Base-by-base conservation (phyloP, 2,329 filamentous ascomycete species). In the Curvularia lunata region DNA sequence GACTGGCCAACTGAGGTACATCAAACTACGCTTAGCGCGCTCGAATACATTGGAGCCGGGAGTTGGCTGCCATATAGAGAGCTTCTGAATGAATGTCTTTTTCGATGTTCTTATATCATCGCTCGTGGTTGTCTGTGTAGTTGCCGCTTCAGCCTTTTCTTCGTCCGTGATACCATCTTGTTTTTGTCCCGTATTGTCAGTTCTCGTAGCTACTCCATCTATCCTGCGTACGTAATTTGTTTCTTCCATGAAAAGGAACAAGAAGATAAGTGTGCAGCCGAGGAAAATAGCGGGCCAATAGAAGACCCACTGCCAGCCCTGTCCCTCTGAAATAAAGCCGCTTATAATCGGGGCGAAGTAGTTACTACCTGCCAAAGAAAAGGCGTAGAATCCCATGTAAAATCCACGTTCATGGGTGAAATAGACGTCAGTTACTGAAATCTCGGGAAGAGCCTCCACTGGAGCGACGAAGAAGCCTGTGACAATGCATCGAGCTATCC, bases 181-280 rank as follows among this genome's bases (percentile, higher is more conserved):
- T 16, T 2, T 45, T 46, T 48, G 56, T 21, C 12, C 60, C 41
- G 49, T 48, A 73, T 52, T 6, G 32, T 19, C 49, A 37, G n/a
- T 58, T 19, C 45, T 23, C 1, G 54, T 37, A 4, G 54, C 37
- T 2, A 61, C 56, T 16, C 65, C 64, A 4, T 63, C 58, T 8
- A 75, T 76, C 5, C 68, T 54, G 5, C 81, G 79, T 49, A 77
- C 64, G 59, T 81, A 86, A 67, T 84, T 86, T 5, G 85, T 86
- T 70, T 87, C 85, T 69, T 87, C 85, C 78, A 86, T 81, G 69
- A 83, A 81, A 64, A 87, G 83, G 74, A 85, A 86, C 1, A 83
- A 72, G 61, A 85, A 78, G 18, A 86, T 64, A 37, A 83, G 81
- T 9, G 74, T 77, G 1, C 81, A 71, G 0, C 73, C 83, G 3